Evolutionary conservation across 176 grass and related monocot species (phyloP).

Genomic region (Triticum monococcum): DNA sequence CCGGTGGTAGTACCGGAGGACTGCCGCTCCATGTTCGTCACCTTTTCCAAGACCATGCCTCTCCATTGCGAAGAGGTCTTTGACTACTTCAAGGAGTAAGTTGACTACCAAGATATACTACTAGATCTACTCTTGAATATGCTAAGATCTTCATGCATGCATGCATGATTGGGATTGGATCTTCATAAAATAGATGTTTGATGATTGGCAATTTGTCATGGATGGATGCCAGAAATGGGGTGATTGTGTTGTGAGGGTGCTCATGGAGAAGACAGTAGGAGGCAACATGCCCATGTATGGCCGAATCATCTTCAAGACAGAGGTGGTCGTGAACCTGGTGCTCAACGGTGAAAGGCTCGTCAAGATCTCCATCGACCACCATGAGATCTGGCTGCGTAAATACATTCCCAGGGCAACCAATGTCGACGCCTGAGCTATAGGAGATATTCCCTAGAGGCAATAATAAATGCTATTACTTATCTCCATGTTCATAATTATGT

Average conservation of each 20-base stretch:
- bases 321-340: constrained; percentile 18
- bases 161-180: not conserved
- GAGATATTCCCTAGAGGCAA: too few species aligned
- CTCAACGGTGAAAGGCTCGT: constrained; percentile 17
- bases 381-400: constrained; percentile 42
- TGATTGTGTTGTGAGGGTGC: constrained; percentile 30
- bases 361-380: constrained; percentile 11
- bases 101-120: not conserved
- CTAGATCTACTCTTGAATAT: not conserved
- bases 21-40: not conserved
- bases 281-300: constrained; percentile 20
- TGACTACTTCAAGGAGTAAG: constrained; percentile 61
- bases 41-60: constrained; percentile 42
- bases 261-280: constrained; percentile 26
- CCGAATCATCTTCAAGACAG: constrained; percentile 37
- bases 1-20: constrained; percentile 22
- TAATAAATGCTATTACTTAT: too few species aligned
- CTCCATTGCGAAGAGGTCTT: constrained; percentile 45
- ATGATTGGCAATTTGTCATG: too few species aligned
- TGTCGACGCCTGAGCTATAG: too few species aligned
- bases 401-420: constrained; percentile 7
- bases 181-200: too few species aligned
- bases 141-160: too few species aligned
- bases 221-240: constrained; percentile 28
- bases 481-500: too few species aligned